Base-by-base conservation (phyloP, 2,329 filamentous ascomycete species). In the Endocalyx cinctus region DNA sequence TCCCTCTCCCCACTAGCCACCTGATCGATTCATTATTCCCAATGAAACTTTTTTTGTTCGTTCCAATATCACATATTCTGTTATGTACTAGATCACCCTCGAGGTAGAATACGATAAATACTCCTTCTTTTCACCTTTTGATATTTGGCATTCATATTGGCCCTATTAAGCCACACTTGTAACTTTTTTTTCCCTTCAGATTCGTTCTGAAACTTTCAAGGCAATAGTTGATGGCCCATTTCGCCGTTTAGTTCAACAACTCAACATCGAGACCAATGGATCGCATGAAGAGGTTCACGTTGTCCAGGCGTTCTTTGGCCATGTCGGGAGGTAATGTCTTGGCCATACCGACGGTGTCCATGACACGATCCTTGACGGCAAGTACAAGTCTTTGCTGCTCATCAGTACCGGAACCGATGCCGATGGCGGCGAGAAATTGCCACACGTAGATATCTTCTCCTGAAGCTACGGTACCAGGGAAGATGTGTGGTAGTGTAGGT, bases 201-300 rank as follows among this genome's bases (percentile, higher is more conserved):
- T n/a, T n/a, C n/a, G n/a, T n/a, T n/a, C n/a, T n/a, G n/a, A n/a
- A n/a, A n/a, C n/a, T n/a, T n/a, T n/a, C n/a, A n/a, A n/a, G n/a
- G n/a, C n/a, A n/a, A n/a, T n/a, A n/a, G n/a, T n/a, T n/a, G n/a
- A n/a, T n/a, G n/a, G n/a, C n/a, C n/a, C n/a, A n/a, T n/a, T n/a
- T n/a, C n/a, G n/a, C n/a, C n/a, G 20, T n/a, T 47, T 47, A 67
- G 38, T 64, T 59, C 41, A 79, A 61, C 32, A 82, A 63, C 50
- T 96, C 92, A 31, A 98, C 92, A 66, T 98, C 92, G 57, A 98
- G 73, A n/a, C 92, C 92, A 62, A 98, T 96, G 35, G 90, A 92
- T 54, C 88, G 84, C 89, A 98, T 96, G 62, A 98, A 98, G 35
- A 98, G 67, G 58, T 98, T 98, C 47, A 98, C 92, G 55, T 95